A percentile compares a stretch with the other conserved stretches of the same genome.
phyloP scores from a whole-genome alignment of 2,329 filamentous ascomycete species.

The Fusarium sp. region DNA sequence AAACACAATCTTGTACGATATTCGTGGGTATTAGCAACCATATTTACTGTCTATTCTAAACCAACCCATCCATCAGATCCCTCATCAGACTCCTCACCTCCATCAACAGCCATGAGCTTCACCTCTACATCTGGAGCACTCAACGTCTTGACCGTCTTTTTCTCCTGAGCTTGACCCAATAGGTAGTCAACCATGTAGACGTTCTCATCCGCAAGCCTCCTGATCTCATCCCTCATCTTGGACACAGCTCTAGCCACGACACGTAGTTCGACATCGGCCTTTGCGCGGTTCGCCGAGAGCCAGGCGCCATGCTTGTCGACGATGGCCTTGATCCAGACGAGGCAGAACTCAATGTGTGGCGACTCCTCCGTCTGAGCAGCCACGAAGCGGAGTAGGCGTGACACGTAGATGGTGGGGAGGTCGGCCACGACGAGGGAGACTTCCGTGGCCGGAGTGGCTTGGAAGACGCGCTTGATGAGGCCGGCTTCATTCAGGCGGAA shows the following conservation, averaged over 20 bases:
- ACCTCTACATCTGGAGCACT: constrained; percentile 39
- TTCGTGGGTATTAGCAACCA: constrained; percentile 43
- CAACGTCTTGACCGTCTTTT: constrained; percentile 38
- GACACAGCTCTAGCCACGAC: constrained; percentile 84
- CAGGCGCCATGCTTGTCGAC: constrained; percentile 87
- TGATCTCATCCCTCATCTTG: constrained; percentile 84
- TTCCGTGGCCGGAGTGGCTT: constrained; percentile 79
- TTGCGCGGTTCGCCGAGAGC: constrained; percentile 82
- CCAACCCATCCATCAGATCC: constrained; percentile 62
- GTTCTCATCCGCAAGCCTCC: constrained; percentile 87
- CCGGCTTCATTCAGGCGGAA: constrained; percentile 92
- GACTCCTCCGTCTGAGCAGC: constrained; percentile 89
- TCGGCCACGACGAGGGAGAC: constrained; percentile 82
- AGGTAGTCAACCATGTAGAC: constrained; percentile 90
- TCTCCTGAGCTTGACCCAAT: constrained; percentile 60
- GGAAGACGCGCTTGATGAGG: constrained; percentile 87
- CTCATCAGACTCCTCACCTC: constrained; percentile 48
- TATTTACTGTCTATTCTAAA: constrained; percentile 54
- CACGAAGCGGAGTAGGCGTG: constrained; percentile 86
- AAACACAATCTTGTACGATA: constrained; percentile 11
- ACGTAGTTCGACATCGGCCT: constrained; percentile 86
- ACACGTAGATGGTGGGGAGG: constrained; percentile 87
- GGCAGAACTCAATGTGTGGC: constrained; percentile 93
- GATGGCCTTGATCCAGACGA: constrained; percentile 89
- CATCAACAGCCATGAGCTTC: constrained; percentile 49